Evolutionary conservation across 1,139 yeast species (phyloP).

Genomic region (Candida anutae): DNA sequence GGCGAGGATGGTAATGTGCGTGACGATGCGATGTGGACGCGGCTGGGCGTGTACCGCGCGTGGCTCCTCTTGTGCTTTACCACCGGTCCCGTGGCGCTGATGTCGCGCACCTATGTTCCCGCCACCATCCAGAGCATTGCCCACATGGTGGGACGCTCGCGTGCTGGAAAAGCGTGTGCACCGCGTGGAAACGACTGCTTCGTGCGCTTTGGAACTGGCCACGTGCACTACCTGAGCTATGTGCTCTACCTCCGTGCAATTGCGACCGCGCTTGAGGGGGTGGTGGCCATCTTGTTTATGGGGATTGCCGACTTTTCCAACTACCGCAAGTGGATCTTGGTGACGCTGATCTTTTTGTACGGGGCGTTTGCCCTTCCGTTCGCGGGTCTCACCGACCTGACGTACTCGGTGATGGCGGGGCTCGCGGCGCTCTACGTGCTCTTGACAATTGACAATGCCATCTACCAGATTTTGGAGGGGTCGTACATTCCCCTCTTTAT

Average conservation of each 20-base stretch:
- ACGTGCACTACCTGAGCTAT: constrained; percentile 29
- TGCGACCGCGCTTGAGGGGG: constrained; percentile 32
- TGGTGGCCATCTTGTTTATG: constrained; percentile 30
- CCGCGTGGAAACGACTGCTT: constrained; percentile 31
- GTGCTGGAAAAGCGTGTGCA: constrained; percentile 18
- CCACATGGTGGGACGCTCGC: constrained; percentile 21
- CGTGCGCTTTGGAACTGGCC: constrained; percentile 28
- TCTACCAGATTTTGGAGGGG: constrained; percentile 35
- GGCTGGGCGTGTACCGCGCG: constrained; percentile 15
- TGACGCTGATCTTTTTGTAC: constrained; percentile 22
- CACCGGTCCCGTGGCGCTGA: constrained; percentile 39
- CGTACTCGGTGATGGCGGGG: constrained; percentile 16
- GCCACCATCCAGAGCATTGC: constrained; percentile 37
- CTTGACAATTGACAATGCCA: constrained; percentile 21
- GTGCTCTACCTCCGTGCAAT: constrained; percentile 33
- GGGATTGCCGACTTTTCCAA: constrained; percentile 39
- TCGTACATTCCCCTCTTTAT: constrained; percentile 38
- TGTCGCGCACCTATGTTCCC: constrained; percentile 37
- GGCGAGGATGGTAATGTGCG: too few relatives aligned
- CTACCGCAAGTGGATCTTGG: constrained; percentile 26
- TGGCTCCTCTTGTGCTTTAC: constrained; percentile 16
- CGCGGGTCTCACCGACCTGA: constrained; percentile 20
- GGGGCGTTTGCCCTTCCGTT: constrained; percentile 34
- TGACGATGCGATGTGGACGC: constrained; percentile 10
- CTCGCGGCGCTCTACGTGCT: constrained; percentile 27